Conservation (phyloP, 2,329 filamentous ascomycete genomes). For the Lasiodiplodia theobromae region DNA sequence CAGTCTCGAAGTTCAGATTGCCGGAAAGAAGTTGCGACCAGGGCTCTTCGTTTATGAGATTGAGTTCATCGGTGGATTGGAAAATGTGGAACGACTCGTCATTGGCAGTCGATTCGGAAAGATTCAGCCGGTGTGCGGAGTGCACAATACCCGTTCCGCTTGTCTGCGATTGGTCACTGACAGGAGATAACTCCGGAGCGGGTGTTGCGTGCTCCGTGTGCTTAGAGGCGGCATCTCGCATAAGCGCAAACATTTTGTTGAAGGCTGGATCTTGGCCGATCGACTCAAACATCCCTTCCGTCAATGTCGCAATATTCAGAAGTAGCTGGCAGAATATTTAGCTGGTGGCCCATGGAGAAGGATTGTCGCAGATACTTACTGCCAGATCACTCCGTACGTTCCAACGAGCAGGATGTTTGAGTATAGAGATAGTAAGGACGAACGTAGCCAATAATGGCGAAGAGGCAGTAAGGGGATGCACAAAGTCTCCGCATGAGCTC, state of each 20-base stretch:
- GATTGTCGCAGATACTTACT: not conserved
- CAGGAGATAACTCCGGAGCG: not conserved
- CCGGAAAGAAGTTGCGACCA: conserved; percentile 6
- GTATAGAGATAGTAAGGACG: not conserved
- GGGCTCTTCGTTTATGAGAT: not conserved
- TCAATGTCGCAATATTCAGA: conserved; percentile 7
- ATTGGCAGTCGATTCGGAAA: not conserved
- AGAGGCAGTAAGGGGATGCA: not conserved
- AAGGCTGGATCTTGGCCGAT: conserved; percentile 3
- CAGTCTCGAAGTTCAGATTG: not conserved
- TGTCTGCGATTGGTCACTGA: not conserved
- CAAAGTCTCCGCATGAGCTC: conserved; percentile 14
- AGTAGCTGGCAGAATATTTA: not conserved
- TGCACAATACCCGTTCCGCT: no score
- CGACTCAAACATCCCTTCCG: not conserved
- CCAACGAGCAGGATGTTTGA: conserved; percentile 11
- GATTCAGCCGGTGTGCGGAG: not conserved
- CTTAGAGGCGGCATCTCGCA: conserved; percentile 7
- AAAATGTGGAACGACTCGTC: not conserved
- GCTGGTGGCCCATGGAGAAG: no score
- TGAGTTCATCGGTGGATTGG: not conserved
- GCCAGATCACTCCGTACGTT: not conserved
- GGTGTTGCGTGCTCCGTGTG: not conserved
- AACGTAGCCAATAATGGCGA: not conserved
- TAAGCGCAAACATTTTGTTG: conserved; percentile 8